phyloP scores from a whole-genome alignment of 441 rosid species.

The Omphalea diandra region DNA sequence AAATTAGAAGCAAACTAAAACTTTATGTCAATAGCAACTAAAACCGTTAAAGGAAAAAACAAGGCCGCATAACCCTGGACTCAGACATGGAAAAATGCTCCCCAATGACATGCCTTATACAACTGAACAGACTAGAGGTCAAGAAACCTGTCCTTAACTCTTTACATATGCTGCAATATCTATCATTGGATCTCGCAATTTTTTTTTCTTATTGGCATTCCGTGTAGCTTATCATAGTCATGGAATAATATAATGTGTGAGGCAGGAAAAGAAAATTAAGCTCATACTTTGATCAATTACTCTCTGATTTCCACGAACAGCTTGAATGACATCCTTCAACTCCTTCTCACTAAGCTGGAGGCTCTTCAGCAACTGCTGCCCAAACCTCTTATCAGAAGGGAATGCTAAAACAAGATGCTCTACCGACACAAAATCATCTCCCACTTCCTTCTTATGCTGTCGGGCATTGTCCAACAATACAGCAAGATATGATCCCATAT shows the following conservation, averaged over 20 bases:
- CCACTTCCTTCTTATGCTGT: constrained; percentile 69
- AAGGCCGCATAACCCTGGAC: not conserved
- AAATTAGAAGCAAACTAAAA: not conserved
- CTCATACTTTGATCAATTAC: constrained; percentile 84
- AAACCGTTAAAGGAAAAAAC: not conserved
- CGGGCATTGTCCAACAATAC: constrained; percentile 56
- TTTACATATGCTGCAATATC: not conserved
- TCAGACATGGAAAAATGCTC: not conserved
- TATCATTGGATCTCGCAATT: not conserved
- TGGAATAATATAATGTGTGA: not conserved
- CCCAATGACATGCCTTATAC: not conserved
- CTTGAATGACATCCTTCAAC: constrained; percentile 64
- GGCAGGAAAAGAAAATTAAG: not conserved
- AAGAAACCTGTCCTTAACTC: not conserved
- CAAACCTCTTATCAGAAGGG: constrained; percentile 69
- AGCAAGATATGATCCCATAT: constrained; percentile 55
- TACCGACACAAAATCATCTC: constrained; percentile 73
- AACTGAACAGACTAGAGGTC: not conserved
- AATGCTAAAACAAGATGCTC: constrained; percentile 74
- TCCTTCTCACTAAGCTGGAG: constrained; percentile 60
- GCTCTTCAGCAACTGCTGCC: constrained; percentile 55
- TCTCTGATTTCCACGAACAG: constrained; percentile 79
- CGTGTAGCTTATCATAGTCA: not conserved
- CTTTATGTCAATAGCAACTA: not conserved
- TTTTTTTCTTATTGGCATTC: not conserved